Conservation (phyloP, 2,329 filamentous ascomycete genomes). For the Microcyclosporella mali region DNA sequence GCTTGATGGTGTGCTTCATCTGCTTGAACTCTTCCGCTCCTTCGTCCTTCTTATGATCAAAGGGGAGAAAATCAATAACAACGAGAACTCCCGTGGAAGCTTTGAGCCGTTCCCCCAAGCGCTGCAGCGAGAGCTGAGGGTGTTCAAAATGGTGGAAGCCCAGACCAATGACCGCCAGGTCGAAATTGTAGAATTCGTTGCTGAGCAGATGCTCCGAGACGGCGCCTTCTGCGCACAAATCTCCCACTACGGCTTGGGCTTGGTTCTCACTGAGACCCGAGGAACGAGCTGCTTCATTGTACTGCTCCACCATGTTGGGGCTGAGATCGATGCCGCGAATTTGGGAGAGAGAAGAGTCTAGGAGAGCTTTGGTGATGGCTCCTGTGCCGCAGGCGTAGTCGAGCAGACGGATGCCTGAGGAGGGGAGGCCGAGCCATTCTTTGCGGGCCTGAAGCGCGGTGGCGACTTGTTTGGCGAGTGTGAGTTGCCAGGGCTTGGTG, state of each 20-base stretch:
- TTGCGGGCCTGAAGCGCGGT: slow-evolving; percentile 22
- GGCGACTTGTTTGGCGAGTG: slow-evolving; percentile 26
- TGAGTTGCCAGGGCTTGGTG: slow-evolving; percentile 29
- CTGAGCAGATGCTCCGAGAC: slow-evolving; percentile 20
- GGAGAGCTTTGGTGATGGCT: slow-evolving; percentile 27
- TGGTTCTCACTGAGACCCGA: slow-evolving; percentile 21
- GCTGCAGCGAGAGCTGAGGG: slow-evolving; percentile 22
- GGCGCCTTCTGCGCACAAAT: slow-evolving; percentile 31
- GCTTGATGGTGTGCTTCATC: slow-evolving; percentile 30
- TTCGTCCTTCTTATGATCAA: slow-evolving; percentile 9
- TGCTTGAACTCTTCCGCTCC: slow-evolving; percentile 14
- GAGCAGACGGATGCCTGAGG: slow-evolving; percentile 21
- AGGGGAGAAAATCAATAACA: slow-evolving; percentile 29
- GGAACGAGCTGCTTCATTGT: slow-evolving; percentile 24
- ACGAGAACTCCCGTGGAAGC: slow-evolving; percentile 23
- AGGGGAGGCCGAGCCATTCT: slow-evolving; percentile 26
- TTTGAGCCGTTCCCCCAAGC: slow-evolving; percentile 25
- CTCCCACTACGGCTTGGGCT: slow-evolving; percentile 28
- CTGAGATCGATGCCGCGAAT: slow-evolving; percentile 31
- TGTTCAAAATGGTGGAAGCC: slow-evolving; percentile 43
- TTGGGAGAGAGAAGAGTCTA: slow-evolving; percentile 24
- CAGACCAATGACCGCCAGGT: slow-evolving; percentile 38
- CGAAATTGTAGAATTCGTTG: slow-evolving; percentile 35
- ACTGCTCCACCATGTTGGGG: slow-evolving; percentile 28
- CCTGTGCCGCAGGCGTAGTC: slow-evolving; percentile 34